Evolutionary conservation across 306 rosid species (phyloP).

Genomic region (Pachyrhizus erosus): DNA sequence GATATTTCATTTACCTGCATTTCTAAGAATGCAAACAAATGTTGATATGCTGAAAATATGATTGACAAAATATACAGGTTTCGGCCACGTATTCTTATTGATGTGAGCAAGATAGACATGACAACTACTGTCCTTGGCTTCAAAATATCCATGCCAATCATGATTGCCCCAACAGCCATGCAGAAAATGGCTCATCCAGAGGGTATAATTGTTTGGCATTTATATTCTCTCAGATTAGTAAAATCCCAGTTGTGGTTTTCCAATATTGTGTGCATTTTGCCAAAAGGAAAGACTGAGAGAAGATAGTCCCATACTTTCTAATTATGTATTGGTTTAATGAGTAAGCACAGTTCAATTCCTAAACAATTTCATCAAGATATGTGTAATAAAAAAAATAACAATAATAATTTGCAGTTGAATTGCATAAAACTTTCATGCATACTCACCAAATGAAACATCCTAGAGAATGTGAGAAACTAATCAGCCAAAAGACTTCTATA

Average conservation of each 20-base stretch:
- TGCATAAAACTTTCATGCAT: not conserved
- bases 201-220: constrained; percentile 58
- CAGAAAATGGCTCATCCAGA: constrained; percentile 99
- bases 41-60: constrained; percentile 26
- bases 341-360: not conserved
- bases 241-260: not conserved
- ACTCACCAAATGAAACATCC: not conserved
- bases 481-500: not conserved
- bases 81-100: constrained; percentile 94
- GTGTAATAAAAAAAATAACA: too few species aligned
- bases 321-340: not conserved
- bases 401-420: constrained; percentile 6
- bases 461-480: not conserved
- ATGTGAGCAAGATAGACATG: constrained; percentile 95
- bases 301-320: constrained; percentile 12
- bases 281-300: not conserved
- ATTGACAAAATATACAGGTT: constrained; percentile 62
- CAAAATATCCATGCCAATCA: constrained; percentile 98
- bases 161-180: constrained; percentile 96
- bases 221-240: constrained; percentile 4
- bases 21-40: constrained; percentile 1
- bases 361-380: not conserved
- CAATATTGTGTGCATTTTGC: constrained; percentile 12
- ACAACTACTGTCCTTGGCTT: constrained; percentile 86
- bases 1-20: not conserved